Base-by-base conservation (phyloP, 768 basidiomycete species). In the Amanita fuliginea region DNA sequence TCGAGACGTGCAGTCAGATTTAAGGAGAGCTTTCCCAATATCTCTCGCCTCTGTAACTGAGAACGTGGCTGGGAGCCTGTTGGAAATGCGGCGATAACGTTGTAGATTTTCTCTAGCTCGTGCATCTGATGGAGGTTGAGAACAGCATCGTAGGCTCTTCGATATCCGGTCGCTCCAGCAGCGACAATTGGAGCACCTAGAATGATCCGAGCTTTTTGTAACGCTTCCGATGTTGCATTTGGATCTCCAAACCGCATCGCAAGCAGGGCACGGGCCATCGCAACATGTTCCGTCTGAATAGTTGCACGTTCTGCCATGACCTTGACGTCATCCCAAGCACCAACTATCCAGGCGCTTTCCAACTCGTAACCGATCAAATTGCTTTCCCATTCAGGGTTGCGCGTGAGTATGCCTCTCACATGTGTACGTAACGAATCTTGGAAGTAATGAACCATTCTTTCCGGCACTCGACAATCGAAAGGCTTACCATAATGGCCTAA, bases 331-430 rank as follows among this genome's bases (percentile, higher is more conserved):
- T 76, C 73, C 93, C 94, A 98, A 55, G 93, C 91, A 4, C 91
- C 87, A 30, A 92, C 84, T 78, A 94, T 94, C 85, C 93, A 95
- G 1, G 91, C 88, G 53, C 92, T 88, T 68, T 99, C 94, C 9
- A 87, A 80, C 57, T 91, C 87, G 60, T 91, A 97, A 0, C 83
- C 81, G 5, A 83, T 78, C 9, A 99, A 69, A 2, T 75, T 72
- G 5, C 71, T 60, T 51, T 85, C 77, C 95, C 96, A 98, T 46
- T 81, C 77, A 0, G 91, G 86, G 60, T 89, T 81, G 10, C 83
- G 80, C 36, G 82, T 84, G 16, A 98, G 73, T 7, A 97, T 83
- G 5, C 96, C 96, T 54, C 78, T 77, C 22, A 98, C 93, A 62
- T 98, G 96, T 0, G 95, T 99, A 35, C 91, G 78, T 52, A 98